Evolutionary conservation across 2,329 filamentous ascomycete species (phyloP).

Genomic region (Hypoxylon sp.): DNA sequence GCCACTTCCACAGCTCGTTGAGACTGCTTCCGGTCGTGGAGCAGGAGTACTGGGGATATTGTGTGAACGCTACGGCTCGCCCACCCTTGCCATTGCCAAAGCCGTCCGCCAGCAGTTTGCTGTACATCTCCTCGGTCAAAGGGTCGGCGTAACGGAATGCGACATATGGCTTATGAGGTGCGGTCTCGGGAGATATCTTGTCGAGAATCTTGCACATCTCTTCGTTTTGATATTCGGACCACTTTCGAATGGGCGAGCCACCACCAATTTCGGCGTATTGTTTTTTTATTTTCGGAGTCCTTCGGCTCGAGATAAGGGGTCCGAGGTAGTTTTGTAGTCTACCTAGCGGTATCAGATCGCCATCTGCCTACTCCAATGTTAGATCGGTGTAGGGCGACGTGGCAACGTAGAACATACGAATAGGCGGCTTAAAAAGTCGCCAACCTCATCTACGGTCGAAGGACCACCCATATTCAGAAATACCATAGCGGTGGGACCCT

Average conservation of each 20-base stretch:
- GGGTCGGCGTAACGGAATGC: slow-evolving; percentile 96
- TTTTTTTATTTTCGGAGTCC: slow-evolving; percentile 96
- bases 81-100: slow-evolving; percentile 92
- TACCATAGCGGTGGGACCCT: slow-evolving; percentile 96
- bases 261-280: slow-evolving; percentile 96
- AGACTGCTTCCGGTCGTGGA: slow-evolving; percentile 96
- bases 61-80: slow-evolving; percentile 94
- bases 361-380: slow-evolving; percentile 75
- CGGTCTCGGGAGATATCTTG: slow-evolving; percentile 88
- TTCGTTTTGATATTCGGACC: slow-evolving; percentile 92
- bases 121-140: slow-evolving; percentile 94
- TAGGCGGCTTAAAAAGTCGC: slow-evolving; percentile 87
- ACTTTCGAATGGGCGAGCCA: slow-evolving; percentile 97
- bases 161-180: slow-evolving; percentile 96
- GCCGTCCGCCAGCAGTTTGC: slow-evolving; percentile 83
- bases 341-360: slow-evolving; percentile 94
- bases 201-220: slow-evolving; percentile 99
- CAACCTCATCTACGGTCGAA: slow-evolving; percentile 87
- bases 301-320: slow-evolving; percentile 83
- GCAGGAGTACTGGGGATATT: slow-evolving; percentile 98
- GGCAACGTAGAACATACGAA: slow-evolving; percentile 72
- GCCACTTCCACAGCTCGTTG: slow-evolving; percentile 98
- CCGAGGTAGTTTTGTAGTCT: slow-evolving; percentile 91
- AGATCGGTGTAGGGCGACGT: slow-evolving; percentile 25
- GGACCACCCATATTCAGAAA: slow-evolving; percentile 99